Evolutionary conservation across 768 basidiomycete species (phyloP), one percentile per base, ranked within the genome.

Genomic region (Cubamyces sp.): DNA sequence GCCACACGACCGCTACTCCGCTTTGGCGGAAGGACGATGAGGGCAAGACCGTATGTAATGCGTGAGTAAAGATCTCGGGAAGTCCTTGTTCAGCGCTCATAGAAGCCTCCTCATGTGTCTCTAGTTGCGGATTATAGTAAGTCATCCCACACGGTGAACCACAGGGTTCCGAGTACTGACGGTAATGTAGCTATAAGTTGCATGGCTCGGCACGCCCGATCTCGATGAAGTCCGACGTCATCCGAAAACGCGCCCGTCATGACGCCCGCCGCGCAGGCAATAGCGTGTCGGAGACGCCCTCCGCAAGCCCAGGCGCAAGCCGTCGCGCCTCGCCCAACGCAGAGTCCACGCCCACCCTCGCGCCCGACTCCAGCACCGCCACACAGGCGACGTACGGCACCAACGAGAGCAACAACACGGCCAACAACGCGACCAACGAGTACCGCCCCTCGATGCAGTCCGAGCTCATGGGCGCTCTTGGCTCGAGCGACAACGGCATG

Each of bases 21-120:
- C 83, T 94, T 42, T 94, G 92, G 92, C 83, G 92, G 64, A 94
- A 94, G 75, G 92, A 94, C 68, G 91, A 93, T 68, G 92, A 93
- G 75, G 92, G 92, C 57, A 91, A 91, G 79, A 94, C 92, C 0
- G 90, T 94, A 42, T 94, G 92, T 78, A 94, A 94, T 69, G 92
- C 92, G 88, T 93, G 73, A 74, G 88, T 84, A 26, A 46, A 49
- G 48, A 30, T 50, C 34, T 60, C 55, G n/a, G 51, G 43, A 37
- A 39, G 40, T 26, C 12, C 37, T 55, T 51, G 57, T 39, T 62
- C 66, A 39, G 65, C 64, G 64, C 64, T 64, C 65, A 58, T 30
- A 16, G 56, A 68, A 53, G 57, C 34, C 62, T 54, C 53, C 47
- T 34, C 37, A 37, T 53, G 39, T 51, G 53, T 60, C 40, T 60